Conservation (phyloP, 345 rosid species). For the Populus alba region DNA sequence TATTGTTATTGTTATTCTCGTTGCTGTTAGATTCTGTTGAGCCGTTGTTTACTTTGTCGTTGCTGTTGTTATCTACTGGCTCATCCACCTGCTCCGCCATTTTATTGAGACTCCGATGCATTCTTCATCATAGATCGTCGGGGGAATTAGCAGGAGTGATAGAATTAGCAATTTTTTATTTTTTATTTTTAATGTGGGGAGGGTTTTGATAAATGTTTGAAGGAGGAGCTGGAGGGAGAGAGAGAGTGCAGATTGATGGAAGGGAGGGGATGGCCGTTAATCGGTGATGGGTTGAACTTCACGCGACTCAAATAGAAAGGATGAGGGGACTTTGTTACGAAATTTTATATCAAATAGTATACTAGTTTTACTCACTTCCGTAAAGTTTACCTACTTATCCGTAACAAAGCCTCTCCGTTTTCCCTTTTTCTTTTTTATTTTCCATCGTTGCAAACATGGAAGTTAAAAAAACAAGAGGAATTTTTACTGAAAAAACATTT, state of each 20-base stretch:
- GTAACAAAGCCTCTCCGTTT: not conserved
- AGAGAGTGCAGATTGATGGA: not conserved
- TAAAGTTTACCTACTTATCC: not conserved
- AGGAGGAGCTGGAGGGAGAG: not conserved
- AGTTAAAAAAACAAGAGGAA: too few relatives aligned
- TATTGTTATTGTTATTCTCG: not conserved
- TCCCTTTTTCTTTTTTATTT: too few relatives aligned
- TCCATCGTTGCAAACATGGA: too few relatives aligned
- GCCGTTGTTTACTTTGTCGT: conserved; percentile 16
- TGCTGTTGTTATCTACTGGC: not conserved
- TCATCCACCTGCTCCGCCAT: conserved; percentile 41
- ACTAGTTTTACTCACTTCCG: too few relatives aligned
- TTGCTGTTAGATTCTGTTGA: conserved; percentile 23
- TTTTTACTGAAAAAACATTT: not conserved
- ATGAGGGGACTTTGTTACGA: not conserved
- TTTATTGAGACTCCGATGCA: conserved; percentile 10
- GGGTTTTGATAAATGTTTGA: too few relatives aligned
- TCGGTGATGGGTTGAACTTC: not conserved
- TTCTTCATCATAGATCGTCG: conserved; percentile 27
- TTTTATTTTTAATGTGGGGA: too few relatives aligned
- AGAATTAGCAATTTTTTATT: not conserved
- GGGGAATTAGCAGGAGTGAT: too few relatives aligned
- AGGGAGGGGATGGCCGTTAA: not conserved
- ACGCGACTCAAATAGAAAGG: not conserved
- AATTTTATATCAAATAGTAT: too few relatives aligned